Evolutionary conservation across 1,284 basidiomycete genomes (phyloP).

Genomic region (Fomitiporia mediterranea): DNA sequence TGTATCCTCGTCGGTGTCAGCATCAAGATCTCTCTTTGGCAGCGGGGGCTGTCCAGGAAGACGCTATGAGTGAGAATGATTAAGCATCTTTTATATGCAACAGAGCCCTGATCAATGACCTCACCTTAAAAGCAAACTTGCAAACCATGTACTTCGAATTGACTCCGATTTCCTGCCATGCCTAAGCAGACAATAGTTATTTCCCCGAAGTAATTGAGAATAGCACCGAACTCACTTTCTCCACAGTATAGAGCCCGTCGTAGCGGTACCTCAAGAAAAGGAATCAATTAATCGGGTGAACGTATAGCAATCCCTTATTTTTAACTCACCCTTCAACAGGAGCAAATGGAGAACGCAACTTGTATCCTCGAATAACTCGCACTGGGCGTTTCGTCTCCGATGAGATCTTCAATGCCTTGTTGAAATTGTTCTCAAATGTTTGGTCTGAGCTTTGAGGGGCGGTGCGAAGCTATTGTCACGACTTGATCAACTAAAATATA

Average conservation of each 20-base stretch:
- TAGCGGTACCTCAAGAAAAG: slow-evolving; percentile 63
- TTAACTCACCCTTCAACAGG: slow-evolving; percentile 60
- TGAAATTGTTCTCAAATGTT: slow-evolving; percentile 65
- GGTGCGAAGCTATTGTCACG: slow-evolving; percentile 61
- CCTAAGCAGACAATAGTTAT: slow-evolving; percentile 35
- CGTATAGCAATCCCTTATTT: background rate
- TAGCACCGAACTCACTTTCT: slow-evolving; percentile 44
- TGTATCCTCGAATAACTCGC: slow-evolving; percentile 79
- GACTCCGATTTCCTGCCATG: slow-evolving; percentile 64
- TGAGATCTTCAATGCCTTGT: slow-evolving; percentile 65
- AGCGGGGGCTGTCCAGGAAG: slow-evolving; percentile 56
- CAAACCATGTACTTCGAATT: slow-evolving; percentile 65
- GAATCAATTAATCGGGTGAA: background rate
- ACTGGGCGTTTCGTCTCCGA: slow-evolving; percentile 71
- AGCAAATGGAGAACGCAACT: slow-evolving; percentile 62
- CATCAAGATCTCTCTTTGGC: slow-evolving; percentile 32
- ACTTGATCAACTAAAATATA: slow-evolving; percentile 11
- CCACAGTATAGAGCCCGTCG: slow-evolving; percentile 76
- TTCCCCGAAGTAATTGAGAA: background rate
- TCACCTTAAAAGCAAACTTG: slow-evolving; percentile 73
- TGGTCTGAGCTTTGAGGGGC: slow-evolving; percentile 80
- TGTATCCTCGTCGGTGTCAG: slow-evolving; percentile 24
- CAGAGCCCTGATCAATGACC: slow-evolving; percentile 22
- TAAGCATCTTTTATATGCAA: background rate
- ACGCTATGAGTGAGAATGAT: slow-evolving; percentile 41